These are phyloP conservation scores for Lentinula aciculospora DNA, from an alignment of 768 basidiomycete genomes.

Conservation along the genomic window DNA sequence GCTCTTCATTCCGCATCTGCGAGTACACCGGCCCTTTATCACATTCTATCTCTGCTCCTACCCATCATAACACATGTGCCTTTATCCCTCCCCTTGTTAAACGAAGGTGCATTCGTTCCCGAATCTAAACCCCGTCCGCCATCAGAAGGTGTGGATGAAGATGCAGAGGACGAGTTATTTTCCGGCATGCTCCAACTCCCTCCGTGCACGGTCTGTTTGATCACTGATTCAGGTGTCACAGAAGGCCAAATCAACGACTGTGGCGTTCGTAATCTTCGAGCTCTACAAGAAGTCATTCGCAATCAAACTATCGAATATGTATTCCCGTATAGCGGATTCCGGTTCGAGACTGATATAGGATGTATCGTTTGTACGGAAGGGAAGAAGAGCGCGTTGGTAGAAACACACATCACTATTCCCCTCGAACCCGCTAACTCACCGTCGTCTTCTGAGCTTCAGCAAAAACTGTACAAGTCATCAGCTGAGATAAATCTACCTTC, in stretches of 20 bases:
- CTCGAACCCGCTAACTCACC: constrained; percentile 24
- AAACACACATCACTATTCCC: constrained; percentile 55
- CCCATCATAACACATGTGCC: constrained; percentile 51
- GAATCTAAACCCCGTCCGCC: constrained; percentile 39
- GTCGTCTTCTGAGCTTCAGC: constrained; percentile 14
- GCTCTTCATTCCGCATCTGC: constrained; percentile 2
- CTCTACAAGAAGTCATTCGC: constrained; percentile 58
- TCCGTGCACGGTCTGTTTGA: constrained; percentile 47
- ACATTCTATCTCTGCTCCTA: constrained; percentile 52
- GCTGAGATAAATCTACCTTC: constrained; percentile 41
- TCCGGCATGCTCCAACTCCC: constrained; percentile 74
- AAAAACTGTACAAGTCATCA: constrained; percentile 41
- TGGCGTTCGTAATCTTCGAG: constrained; percentile 59
- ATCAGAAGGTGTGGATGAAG: neutral
- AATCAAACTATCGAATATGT: constrained; percentile 65
- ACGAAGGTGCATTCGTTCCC: constrained; percentile 52
- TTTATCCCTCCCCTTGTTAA: constrained; percentile 58
- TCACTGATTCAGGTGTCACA: constrained; percentile 61
- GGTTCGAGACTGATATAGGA: constrained; percentile 70
- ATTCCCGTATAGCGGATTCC: constrained; percentile 72
- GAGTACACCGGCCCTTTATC: constrained; percentile 40
- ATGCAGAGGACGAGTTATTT: constrained; percentile 56
- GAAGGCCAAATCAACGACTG: constrained; percentile 63
- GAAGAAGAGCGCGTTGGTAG: constrained; percentile 66
- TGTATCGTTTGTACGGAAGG: constrained; percentile 61